Percentiles rank a stretch among this genome's conserved stretches.
Conservation (phyloP, 2,329 filamentous ascomycete species). For the Penicillium janthinellum region DNA sequence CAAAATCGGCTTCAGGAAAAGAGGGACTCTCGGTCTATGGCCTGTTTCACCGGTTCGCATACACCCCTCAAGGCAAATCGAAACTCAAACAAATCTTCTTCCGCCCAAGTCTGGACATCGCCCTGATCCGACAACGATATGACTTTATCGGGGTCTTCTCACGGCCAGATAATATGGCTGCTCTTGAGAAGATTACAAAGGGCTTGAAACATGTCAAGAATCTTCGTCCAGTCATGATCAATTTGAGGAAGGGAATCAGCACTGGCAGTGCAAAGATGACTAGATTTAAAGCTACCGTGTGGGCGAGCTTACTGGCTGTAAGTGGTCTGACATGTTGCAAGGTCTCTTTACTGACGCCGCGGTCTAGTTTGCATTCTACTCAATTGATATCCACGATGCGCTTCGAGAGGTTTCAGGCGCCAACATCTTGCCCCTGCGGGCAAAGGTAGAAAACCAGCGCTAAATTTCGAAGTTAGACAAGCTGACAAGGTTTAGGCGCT, state of each 20-base stretch:
- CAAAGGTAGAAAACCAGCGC: conserved; percentile 53
- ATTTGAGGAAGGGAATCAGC: conserved; percentile 77
- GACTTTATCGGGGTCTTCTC: conserved; percentile 68
- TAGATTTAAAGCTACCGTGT: conserved; percentile 67
- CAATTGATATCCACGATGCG: conserved; percentile 68
- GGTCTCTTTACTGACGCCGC: conserved; percentile 5
- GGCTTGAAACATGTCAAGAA: conserved; percentile 74
- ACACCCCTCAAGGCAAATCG: conserved; percentile 75
- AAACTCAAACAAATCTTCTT: conserved; percentile 79
- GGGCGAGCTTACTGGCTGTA: conserved; percentile 67
- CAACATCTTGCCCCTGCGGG: conserved; percentile 55
- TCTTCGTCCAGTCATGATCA: conserved; percentile 67
- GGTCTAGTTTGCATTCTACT: conserved; percentile 67
- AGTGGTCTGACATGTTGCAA: conserved; percentile 15
- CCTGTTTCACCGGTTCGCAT: conserved; percentile 72
- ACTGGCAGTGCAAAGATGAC: conserved; percentile 51
- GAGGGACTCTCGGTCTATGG: conserved; percentile 84
- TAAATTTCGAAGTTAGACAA: background rate
- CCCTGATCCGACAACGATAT: conserved; percentile 71
- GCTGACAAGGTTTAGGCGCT: conserved; percentile 52
- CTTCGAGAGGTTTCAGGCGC: conserved; percentile 60
- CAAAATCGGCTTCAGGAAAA: conserved; percentile 65
- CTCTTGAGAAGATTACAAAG: conserved; percentile 58
- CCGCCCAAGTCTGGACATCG: conserved; percentile 70
- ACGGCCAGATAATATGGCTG: conserved; percentile 65